These are phyloP conservation scores for Apophysomyces trapeziformis DNA, from an alignment of 371 early-diverging fungal species.

Conservation along the genomic window DNA sequence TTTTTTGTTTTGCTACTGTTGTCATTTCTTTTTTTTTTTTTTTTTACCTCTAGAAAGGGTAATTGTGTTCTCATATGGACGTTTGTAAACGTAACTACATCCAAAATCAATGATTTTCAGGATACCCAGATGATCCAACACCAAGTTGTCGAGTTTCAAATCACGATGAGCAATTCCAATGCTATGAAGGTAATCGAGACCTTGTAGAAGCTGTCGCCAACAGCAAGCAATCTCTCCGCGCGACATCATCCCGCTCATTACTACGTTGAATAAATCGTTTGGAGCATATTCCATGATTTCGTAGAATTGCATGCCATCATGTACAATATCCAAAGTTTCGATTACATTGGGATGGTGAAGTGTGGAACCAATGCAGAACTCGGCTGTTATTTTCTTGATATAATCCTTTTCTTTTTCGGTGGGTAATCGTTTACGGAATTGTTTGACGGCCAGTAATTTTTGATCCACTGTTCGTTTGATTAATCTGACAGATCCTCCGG, in stretches of 20 bases:
- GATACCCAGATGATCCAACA: slow-evolving; percentile 69
- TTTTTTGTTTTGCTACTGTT: no score
- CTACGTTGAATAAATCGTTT: slow-evolving; percentile 74
- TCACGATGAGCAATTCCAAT: slow-evolving; percentile 88
- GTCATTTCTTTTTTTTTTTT: slow-evolving; percentile 16
- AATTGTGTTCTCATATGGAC: slow-evolving; percentile 65
- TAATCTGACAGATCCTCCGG: slow-evolving; percentile 75
- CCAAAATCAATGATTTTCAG: slow-evolving; percentile 96
- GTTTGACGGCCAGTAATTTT: slow-evolving; percentile 76
- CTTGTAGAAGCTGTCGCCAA: slow-evolving; percentile 77
- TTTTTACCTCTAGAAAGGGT: slow-evolving; percentile 63
- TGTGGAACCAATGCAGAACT: slow-evolving; percentile 83
- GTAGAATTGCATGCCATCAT: slow-evolving; percentile 59
- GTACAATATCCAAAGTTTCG: slow-evolving; percentile 82
- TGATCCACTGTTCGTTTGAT: slow-evolving; percentile 54
- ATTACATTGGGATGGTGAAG: slow-evolving; percentile 89
- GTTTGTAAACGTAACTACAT: slow-evolving; percentile 78
- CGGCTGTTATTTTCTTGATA: slow-evolving; percentile 80
- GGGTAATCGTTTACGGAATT: slow-evolving; percentile 71
- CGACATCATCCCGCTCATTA: slow-evolving; percentile 70
- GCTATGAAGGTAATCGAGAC: slow-evolving; percentile 72
- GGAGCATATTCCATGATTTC: slow-evolving; percentile 86
- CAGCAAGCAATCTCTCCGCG: slow-evolving; percentile 71
- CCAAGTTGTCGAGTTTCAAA: slow-evolving; percentile 87
- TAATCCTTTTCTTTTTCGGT: slow-evolving; percentile 82